Conservation (phyloP, 1,284 basidiomycete species). For the Austroboletus olivaceoglutinosus region DNA sequence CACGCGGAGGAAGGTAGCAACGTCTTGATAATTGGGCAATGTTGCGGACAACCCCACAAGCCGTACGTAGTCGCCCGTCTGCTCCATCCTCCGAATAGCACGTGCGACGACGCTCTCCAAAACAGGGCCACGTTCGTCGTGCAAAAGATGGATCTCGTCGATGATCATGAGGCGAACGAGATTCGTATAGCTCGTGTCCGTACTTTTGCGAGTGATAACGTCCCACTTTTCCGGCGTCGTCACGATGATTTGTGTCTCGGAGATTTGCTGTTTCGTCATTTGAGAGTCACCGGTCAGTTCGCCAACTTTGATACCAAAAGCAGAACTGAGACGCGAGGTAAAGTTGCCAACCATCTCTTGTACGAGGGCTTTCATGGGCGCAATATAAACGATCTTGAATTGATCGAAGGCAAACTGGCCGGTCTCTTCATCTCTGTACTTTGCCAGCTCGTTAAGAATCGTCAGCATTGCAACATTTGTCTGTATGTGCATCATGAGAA, state of each 20-base stretch:
- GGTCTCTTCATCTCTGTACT: conserved; percentile 80
- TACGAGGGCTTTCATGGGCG: conserved; percentile 98
- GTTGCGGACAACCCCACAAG: conserved; percentile 96
- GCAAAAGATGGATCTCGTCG: conserved; percentile 96
- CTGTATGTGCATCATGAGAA: conserved; percentile 39
- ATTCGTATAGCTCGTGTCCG: conserved; percentile 96
- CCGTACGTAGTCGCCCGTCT: conserved; percentile 89
- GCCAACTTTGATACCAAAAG: conserved; percentile 86
- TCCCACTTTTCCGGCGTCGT: conserved; percentile 99
- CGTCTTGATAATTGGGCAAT: conserved; percentile 96
- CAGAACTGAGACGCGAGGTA: conserved; percentile 67
- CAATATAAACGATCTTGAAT: conserved; percentile 98
- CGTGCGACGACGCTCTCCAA: conserved; percentile 91
- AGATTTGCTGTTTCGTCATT: conserved; percentile 97
- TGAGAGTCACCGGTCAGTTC: conserved; percentile 98
- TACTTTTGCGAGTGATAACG: conserved; percentile 97
- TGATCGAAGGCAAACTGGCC: conserved; percentile 86
- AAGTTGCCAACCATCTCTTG: conserved; percentile 98
- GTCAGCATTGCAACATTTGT: conserved; percentile 98
- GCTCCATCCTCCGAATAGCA: conserved; percentile 94
- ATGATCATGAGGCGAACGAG: conserved; percentile 96
- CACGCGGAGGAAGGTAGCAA: conserved; percentile 97
- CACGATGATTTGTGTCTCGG: conserved; percentile 98
- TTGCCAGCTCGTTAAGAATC: conserved; percentile 84
- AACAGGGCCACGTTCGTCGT: conserved; percentile 98